These are phyloP conservation scores for Physcia stellaris DNA, from an alignment of 495 filamentous ascomycete species.

Conservation along the genomic window DNA sequence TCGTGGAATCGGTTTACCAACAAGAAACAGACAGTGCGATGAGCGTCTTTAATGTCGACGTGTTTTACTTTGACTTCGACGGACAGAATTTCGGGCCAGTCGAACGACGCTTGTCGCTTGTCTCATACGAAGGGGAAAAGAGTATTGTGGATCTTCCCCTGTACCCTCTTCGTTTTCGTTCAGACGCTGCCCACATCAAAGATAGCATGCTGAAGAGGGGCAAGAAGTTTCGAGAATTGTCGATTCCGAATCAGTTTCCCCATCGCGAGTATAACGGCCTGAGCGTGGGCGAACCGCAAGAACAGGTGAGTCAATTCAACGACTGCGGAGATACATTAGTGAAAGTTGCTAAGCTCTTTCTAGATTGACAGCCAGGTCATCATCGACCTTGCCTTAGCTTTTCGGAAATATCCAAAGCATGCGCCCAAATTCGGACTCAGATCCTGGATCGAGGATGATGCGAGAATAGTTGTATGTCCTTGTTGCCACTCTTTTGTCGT, in stretches of 20 bases:
- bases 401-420: slow-evolving; percentile 8
- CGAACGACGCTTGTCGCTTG: slow-evolving; percentile 13
- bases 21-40: slow-evolving; percentile 10
- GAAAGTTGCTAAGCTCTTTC: neutral
- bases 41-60: slow-evolving; percentile 11
- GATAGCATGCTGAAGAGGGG: slow-evolving; percentile 21
- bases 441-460: slow-evolving; percentile 10
- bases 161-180: slow-evolving; percentile 22
- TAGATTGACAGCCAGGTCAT: slow-evolving; percentile 36
- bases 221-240: slow-evolving; percentile 20
- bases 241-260: slow-evolving; percentile 9
- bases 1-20: slow-evolving; percentile 5
- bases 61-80: slow-evolving; percentile 30
- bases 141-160: slow-evolving; percentile 21
- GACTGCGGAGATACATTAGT: neutral
- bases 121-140: slow-evolving; percentile 24
- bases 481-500: neutral
- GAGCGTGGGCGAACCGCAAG: slow-evolving; percentile 20
- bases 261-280: slow-evolving; percentile 32
- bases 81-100: slow-evolving; percentile 27
- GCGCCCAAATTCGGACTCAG: slow-evolving; percentile 9
- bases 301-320: slow-evolving; percentile 9
- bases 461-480: slow-evolving; percentile 2
- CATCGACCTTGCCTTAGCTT: slow-evolving; percentile 34
- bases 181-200: slow-evolving; percentile 8